These are phyloP conservation scores for Deakozyma indianensis DNA, from an alignment of 805 yeast genomes.

Conservation along the genomic window DNA sequence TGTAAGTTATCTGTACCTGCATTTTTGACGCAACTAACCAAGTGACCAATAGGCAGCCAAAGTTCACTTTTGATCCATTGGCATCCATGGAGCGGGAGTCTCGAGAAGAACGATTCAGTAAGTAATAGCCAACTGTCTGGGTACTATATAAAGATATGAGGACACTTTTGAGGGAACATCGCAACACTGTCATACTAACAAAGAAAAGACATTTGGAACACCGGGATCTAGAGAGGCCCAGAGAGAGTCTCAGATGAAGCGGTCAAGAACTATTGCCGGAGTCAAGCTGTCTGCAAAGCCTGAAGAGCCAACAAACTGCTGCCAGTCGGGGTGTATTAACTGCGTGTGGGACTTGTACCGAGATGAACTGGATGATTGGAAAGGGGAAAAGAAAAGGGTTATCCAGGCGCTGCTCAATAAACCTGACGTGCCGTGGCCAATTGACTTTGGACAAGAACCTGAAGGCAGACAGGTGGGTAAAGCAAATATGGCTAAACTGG, in stretches of 20 bases:
- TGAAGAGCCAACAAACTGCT: slow-evolving; percentile 84
- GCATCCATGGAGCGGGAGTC: slow-evolving; percentile 9
- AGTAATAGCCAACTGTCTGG: too few relatives aligned
- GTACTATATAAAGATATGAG: too few relatives aligned
- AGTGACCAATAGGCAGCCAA: slow-evolving; percentile 12
- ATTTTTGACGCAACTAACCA: neutral
- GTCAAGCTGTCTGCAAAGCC: slow-evolving; percentile 74
- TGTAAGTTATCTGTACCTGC: slow-evolving; percentile 7
- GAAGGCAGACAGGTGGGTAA: slow-evolving; percentile 14
- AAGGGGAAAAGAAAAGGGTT: slow-evolving; percentile 42
- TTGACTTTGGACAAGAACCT: slow-evolving; percentile 39
- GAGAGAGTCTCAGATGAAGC: slow-evolving; percentile 19
- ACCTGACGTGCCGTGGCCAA: slow-evolving; percentile 43
- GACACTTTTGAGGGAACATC: too few relatives aligned
- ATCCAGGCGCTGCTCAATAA: slow-evolving; percentile 30
- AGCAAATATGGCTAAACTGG: slow-evolving; percentile 6
- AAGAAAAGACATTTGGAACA: slow-evolving; percentile 19
- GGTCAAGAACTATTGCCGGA: slow-evolving; percentile 36
- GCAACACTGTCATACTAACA: too few relatives aligned
- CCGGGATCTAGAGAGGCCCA: slow-evolving; percentile 20
- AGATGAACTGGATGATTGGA: slow-evolving; percentile 83
- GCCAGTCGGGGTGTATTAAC: slow-evolving; percentile 94
- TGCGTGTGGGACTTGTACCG: slow-evolving; percentile 93
- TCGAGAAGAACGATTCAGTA: neutral
- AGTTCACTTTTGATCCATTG: slow-evolving; percentile 11